Base-by-base conservation (phyloP, 2,329 filamentous ascomycete genomes). In the Shiraia bambusicola region DNA sequence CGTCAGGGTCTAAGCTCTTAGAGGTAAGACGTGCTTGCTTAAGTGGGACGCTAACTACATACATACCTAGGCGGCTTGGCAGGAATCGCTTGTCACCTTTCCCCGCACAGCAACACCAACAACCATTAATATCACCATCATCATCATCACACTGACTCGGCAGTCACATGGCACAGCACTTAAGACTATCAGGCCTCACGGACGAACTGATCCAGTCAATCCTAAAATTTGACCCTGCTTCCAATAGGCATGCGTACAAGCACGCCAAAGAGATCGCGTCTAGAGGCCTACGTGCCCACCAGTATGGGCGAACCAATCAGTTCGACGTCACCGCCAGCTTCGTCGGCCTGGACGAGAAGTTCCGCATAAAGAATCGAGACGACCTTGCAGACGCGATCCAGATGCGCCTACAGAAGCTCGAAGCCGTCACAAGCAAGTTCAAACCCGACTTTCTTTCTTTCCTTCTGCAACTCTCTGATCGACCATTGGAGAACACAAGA, bases 371-470 rank as follows among this genome's bases (percentile, higher is more conserved):
- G 34, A 84, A 87, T 59, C 82, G 87, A 48, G 91, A 96, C 56
- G 82, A 81, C 28, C 72, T 96, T 17, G 88, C 89, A 10, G 83
- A 91, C 62, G 83, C 82, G 5, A 71, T 90, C 26, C 71, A 74
- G 28, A 60, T 65, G 30, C 77, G 86, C 26, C 66, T 89, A 11
- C 70, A 77, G 28, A 79, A 83, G 45, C 69, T 95, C 14, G 71
- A 77, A 9, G 60, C 69, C 24, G 64, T 69, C 11, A 73, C 69
- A 26, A 76, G 76, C 30, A 83, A 82, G 67, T 92, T 82, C 79
- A 81, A 82, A 5, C 90, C 91, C 0, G 93, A 97, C 55, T 76
- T 87, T 11, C 72, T 97, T 11, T 83, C 87, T 35, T 69, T 97
- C 1, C 71, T 97, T 9, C 73, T 97, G 6, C 81, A 88, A 47